Evolutionary conservation across 2,329 filamentous ascomycete species (phyloP), one percentile per base, ranked within the genome.

Genomic region (Seiridium unicorne): DNA sequence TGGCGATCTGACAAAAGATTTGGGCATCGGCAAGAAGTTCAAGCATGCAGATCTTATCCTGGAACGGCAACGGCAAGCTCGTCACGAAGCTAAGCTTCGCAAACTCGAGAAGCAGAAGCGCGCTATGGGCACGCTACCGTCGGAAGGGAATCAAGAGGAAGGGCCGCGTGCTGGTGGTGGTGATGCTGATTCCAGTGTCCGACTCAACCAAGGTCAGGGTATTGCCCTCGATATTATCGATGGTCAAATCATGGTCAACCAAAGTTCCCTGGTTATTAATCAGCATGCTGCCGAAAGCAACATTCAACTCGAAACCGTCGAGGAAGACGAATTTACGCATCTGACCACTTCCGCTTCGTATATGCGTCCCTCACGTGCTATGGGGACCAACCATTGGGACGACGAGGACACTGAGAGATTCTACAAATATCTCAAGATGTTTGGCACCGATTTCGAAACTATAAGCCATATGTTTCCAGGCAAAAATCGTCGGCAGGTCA

Each of bases 391-490:
- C 65, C 79, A 84, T 38, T 96, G 92, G 92, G 85, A 81, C 55
- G 81, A 84, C n/a, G 83, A 85, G 10, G 84, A 88, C 61, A 94
- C 89, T 3, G 88, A 90, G 59, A 79, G 85, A 49, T 95, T 95
- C 76, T 95, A 93, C 77, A 83, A 88, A 35, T 88, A 86, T 1
- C 80, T 96, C 2, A 77, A 81, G 60, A 90, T 89, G 81, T 93
- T 92, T 69, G 92, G 92, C 59, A 94, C 90, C 1, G 91, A 94
- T 71, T 96, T 95, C 70, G 84, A 89, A 71, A 91, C 91, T 75
- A 93, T 96, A 66, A 83, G 85, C 61, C 85, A 86, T 66, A 87
- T 93, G 82, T 93, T 96, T 69, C 84, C 87, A 1, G 83, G 84
- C 63, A 87, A 89, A 69, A 89, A 84, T 61, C 83, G 92, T 18